These are phyloP conservation scores for Botrytis porri DNA, from an alignment of 2,329 filamentous ascomycete species.

Conservation along the genomic window DNA sequence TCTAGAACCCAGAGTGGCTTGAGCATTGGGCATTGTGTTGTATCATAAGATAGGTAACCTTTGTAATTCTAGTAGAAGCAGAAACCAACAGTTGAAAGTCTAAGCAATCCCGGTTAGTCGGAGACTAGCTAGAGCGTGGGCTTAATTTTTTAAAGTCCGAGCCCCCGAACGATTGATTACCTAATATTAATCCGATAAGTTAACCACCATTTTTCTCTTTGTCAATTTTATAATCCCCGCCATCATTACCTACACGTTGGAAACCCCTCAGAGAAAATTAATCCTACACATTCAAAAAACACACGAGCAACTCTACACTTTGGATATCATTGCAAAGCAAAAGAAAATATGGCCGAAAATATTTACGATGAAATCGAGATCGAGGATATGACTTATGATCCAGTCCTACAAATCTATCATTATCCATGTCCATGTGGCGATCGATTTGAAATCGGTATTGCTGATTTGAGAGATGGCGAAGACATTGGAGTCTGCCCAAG, in stretches of 20 bases:
- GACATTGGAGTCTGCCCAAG: slow-evolving; percentile 97
- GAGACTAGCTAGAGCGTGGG: background rate
- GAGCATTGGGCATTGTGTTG: background rate
- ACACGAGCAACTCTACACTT: background rate
- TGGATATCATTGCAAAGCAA: background rate
- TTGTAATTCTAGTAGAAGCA: background rate
- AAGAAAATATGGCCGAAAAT: slow-evolving; percentile 43
- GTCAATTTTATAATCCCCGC: background rate
- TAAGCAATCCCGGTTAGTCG: background rate
- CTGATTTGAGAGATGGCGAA: slow-evolving; percentile 80
- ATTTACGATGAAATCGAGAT: slow-evolving; percentile 99
- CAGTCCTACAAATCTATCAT: slow-evolving; percentile 80
- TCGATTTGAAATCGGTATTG: slow-evolving; percentile 85
- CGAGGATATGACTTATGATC: slow-evolving; percentile 94
- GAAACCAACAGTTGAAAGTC: background rate
- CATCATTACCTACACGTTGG: background rate
- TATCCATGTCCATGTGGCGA: slow-evolving; percentile 98
- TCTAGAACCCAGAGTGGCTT: background rate
- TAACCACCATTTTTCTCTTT: slow-evolving; percentile 18
- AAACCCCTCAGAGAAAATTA: background rate
- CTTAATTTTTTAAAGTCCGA: background rate
- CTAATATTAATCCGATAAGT: background rate
- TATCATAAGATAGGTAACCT: background rate
- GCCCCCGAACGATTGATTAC: background rate
- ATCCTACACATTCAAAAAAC: background rate